Evolutionary conservation across 495 filamentous ascomycete species (phyloP).

Genomic region (Zalerion maritima): DNA sequence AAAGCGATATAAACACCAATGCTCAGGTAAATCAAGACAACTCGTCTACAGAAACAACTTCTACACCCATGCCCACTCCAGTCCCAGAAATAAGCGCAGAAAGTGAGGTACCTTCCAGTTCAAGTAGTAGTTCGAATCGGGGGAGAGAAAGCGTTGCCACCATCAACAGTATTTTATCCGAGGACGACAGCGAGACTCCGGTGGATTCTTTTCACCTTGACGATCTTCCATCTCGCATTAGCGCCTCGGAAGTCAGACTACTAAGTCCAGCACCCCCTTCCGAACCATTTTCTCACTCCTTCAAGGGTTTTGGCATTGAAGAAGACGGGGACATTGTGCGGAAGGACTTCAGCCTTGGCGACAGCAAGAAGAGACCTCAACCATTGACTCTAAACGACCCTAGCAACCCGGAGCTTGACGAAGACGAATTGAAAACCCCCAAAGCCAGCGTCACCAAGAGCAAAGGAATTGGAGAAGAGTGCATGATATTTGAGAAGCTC

Average conservation of each 20-base stretch:
- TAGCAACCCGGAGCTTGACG: not conserved
- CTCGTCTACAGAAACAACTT: no score
- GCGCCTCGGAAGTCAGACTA: constrained; percentile 12
- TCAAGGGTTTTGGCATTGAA: no score
- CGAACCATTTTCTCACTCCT: no score
- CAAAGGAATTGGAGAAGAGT: constrained; percentile 4
- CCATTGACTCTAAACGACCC: not conserved
- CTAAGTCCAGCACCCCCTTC: no score
- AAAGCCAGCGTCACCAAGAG: not conserved
- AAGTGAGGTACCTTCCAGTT: no score
- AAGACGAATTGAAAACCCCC: not conserved
- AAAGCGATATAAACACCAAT: no score
- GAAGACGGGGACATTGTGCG: constrained; percentile 6
- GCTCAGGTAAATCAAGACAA: constrained; percentile 8
- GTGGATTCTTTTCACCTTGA: constrained; percentile 23
- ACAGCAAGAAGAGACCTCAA: constrained; percentile 2
- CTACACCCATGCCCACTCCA: no score
- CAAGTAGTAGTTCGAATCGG: no score
- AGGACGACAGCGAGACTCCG: constrained; percentile 16
- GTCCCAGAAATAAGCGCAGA: no score
- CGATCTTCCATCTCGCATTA: constrained; percentile 15
- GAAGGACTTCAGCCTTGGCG: constrained; percentile 6
- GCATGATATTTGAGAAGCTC: constrained; percentile 8
- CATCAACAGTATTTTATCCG: no score
- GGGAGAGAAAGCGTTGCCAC: no score